These are phyloP conservation scores for Ustilago trichophora DNA, from an alignment of 1,284 basidiomycete species.

Conservation along the genomic window DNA sequence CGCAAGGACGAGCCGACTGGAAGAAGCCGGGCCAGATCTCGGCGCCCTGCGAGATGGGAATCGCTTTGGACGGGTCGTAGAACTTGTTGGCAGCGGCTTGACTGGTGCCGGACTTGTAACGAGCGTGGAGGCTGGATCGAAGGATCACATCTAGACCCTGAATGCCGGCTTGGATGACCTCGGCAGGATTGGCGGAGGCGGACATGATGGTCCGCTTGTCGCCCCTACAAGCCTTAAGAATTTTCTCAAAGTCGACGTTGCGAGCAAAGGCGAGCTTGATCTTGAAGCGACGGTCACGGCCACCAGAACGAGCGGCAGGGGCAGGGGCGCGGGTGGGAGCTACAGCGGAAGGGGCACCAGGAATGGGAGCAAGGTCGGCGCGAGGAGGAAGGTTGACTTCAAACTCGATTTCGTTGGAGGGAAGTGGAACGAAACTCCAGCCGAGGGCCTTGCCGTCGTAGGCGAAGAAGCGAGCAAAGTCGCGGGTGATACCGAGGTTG, in stretches of 20 bases:
- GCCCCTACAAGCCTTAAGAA: slow-evolving; percentile 32
- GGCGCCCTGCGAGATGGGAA: slow-evolving; percentile 43
- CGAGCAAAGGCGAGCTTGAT: slow-evolving; percentile 31
- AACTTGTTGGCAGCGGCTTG: slow-evolving; percentile 46
- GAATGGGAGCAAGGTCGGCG: slow-evolving; percentile 10
- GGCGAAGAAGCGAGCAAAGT: slow-evolving; percentile 12
- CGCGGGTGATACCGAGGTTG: slow-evolving; percentile 22
- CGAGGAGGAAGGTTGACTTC: slow-evolving; percentile 37
- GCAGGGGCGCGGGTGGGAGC: slow-evolving; percentile 10
- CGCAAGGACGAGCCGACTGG: slow-evolving; percentile 51
- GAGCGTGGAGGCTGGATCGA: slow-evolving; percentile 10
- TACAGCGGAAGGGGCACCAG: slow-evolving; percentile 14
- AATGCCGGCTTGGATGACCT: slow-evolving; percentile 22
- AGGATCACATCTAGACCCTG: slow-evolving; percentile 47
- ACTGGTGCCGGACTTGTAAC: slow-evolving; percentile 27
- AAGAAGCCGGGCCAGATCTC: slow-evolving; percentile 54
- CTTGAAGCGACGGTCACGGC: slow-evolving; percentile 22
- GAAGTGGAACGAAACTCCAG: slow-evolving; percentile 12
- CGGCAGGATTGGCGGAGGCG: slow-evolving; percentile 27
- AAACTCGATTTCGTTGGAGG: slow-evolving; percentile 14
- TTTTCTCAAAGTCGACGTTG: slow-evolving; percentile 23
- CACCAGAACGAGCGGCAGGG: background rate
- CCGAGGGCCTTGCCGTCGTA: slow-evolving; percentile 45
- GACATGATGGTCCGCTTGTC: slow-evolving; percentile 39
- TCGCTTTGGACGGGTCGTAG: slow-evolving; percentile 32